Evolutionary conservation across 371 early-diverging fungal species (phyloP).

Genomic region (Mucor plumbeus): DNA sequence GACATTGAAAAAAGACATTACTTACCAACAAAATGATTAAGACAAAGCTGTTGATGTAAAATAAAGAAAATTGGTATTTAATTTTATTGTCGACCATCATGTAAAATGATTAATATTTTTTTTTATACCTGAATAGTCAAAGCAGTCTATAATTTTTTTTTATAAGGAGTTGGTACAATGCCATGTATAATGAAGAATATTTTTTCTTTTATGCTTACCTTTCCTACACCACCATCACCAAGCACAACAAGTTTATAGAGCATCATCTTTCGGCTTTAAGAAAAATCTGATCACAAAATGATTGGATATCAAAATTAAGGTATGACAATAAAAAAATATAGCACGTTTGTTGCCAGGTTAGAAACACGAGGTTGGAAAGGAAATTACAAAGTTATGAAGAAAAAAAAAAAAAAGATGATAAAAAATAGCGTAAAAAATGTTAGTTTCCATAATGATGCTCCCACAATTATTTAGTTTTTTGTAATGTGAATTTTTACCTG

Average conservation of each 20-base stretch:
- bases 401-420: not conserved
- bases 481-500: not conserved
- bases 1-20: not conserved
- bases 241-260: slow-evolving; percentile 65
- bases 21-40: slow-evolving; percentile 78
- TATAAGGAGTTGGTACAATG: not conserved
- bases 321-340: slow-evolving; percentile 21
- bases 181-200: not conserved
- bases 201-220: slow-evolving; percentile 35
- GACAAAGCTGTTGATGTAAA: slow-evolving; percentile 55
- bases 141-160: slow-evolving; percentile 30
- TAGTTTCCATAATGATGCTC: not conserved
- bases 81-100: not conserved
- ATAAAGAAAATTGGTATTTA: not conserved
- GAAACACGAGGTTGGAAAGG: slow-evolving; percentile 18
- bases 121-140: slow-evolving; percentile 40
- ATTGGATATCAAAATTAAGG: slow-evolving; percentile 16
- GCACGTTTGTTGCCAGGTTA: slow-evolving; percentile 24
- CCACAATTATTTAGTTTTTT: too few species aligned
- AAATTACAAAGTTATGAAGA: not conserved
- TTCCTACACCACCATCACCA: slow-evolving; percentile 63
- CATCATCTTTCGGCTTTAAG: slow-evolving; percentile 49
- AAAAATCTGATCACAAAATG: slow-evolving; percentile 14
- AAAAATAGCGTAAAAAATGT: not conserved
- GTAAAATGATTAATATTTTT: not conserved